Evolutionary conservation across 495 filamentous ascomycete genomes (phyloP).

Genomic region (Friedmanniomyces endolithicus): DNA sequence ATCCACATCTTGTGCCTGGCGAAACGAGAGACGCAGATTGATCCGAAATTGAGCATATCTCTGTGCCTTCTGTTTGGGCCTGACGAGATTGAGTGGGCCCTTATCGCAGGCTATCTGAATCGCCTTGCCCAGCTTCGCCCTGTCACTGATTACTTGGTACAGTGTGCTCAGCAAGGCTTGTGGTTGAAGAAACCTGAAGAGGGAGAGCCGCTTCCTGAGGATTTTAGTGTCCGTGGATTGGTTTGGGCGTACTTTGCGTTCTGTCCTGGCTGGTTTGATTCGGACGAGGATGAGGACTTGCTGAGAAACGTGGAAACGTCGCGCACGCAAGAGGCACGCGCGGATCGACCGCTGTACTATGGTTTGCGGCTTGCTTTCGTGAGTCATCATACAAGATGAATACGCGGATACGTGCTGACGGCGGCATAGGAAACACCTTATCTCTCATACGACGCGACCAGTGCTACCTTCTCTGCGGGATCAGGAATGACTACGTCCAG

Average conservation of each 20-base stretch:
- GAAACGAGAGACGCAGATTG: constrained; percentile 35
- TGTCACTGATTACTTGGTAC: constrained; percentile 35
- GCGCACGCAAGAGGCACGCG: constrained; percentile 49
- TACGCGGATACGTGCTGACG: not conserved
- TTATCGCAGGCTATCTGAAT: constrained; percentile 56
- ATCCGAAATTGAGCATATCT: constrained; percentile 22
- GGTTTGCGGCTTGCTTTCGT: constrained; percentile 23
- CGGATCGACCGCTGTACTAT: constrained; percentile 65
- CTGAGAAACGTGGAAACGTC: constrained; percentile 59
- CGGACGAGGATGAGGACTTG: constrained; percentile 60
- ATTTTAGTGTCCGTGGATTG: constrained; percentile 67
- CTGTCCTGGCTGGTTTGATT: constrained; percentile 55
- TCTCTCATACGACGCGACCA: constrained; percentile 3
- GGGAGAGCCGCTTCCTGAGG: constrained; percentile 62
- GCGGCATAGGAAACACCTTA: constrained; percentile 4
- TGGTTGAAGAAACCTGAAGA: constrained; percentile 44
- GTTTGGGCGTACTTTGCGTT: constrained; percentile 59
- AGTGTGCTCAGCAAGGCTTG: constrained; percentile 25
- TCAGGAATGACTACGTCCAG: not conserved
- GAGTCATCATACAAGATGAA: too few species aligned
- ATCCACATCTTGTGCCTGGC: constrained; percentile 49
- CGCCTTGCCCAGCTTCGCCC: constrained; percentile 38
- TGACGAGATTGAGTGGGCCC: constrained; percentile 55
- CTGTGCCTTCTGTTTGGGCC: constrained; percentile 20
- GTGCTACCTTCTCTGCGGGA: not conserved